These are phyloP conservation scores for Paxillus rubicundulus DNA, from an alignment of 768 basidiomycete species.

Conservation along the genomic window DNA sequence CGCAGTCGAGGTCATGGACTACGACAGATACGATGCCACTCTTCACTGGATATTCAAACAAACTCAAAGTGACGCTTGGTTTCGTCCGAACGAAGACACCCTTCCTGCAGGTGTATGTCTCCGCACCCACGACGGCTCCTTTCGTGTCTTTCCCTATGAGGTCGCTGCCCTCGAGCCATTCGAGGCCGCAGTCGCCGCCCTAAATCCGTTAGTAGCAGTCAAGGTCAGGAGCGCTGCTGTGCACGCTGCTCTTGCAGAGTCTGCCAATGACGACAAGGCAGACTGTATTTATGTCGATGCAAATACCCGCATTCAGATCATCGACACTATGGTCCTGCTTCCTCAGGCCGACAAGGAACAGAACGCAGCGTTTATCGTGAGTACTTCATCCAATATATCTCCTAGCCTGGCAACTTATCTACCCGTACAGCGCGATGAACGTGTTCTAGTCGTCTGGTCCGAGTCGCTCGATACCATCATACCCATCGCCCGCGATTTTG, in stretches of 20 bases:
- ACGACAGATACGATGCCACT: slow-evolving; percentile 34
- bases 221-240: slow-evolving; percentile 50
- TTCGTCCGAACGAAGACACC: slow-evolving; percentile 48
- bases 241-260: slow-evolving; percentile 50
- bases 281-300: slow-evolving; percentile 46
- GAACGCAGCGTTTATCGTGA: slow-evolving; percentile 66
- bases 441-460: slow-evolving; percentile 82
- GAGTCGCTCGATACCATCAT: slow-evolving; percentile 78
- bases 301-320: slow-evolving; percentile 75
- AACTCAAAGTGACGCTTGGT: slow-evolving; percentile 50
- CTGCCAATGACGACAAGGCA: slow-evolving; percentile 20
- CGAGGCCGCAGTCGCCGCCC: slow-evolving; percentile 48
- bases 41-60: slow-evolving; percentile 32
- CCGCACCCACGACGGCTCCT: slow-evolving; percentile 45
- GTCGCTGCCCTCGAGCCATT: slow-evolving; percentile 52
- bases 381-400: slow-evolving; percentile 25
- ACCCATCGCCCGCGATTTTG: slow-evolving; percentile 45
- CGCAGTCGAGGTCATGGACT: slow-evolving; percentile 24
- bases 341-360: slow-evolving; percentile 47
- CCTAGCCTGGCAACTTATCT: neutral
- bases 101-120: slow-evolving; percentile 49
- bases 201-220: slow-evolving; percentile 57
- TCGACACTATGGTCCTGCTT: slow-evolving; percentile 75
- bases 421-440: slow-evolving; percentile 65
- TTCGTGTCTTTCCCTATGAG: slow-evolving; percentile 57